A percentile compares a stretch with the other conserved stretches of the same genome.
phyloP scores from a whole-genome alignment of 2,329 filamentous ascomycete genomes.

The Aspergillus piperis region DNA sequence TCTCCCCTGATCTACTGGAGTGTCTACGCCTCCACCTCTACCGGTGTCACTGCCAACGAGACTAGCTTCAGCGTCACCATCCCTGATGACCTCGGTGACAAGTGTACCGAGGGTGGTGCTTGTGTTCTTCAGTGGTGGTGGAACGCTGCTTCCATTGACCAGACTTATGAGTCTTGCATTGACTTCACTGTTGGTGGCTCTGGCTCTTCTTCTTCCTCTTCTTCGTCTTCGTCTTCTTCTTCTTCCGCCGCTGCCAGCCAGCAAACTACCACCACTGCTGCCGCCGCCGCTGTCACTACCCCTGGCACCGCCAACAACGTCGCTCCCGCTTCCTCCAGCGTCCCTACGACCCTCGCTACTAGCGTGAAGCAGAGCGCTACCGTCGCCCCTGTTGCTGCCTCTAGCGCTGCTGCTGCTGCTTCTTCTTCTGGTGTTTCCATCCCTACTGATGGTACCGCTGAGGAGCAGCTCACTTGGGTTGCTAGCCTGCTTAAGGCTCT shows the following conservation, averaged over 20 bases:
- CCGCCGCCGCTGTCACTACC: slow-evolving; percentile 18
- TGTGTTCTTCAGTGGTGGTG: slow-evolving; percentile 42
- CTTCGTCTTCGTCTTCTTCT: slow-evolving; percentile 18
- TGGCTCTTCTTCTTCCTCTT: slow-evolving; percentile 17
- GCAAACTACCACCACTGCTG: slow-evolving; percentile 9
- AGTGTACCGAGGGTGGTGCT: slow-evolving; percentile 31
- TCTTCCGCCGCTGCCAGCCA: slow-evolving; percentile 12
- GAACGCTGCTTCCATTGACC: slow-evolving; percentile 35
- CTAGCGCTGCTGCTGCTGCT: slow-evolving; percentile 2
- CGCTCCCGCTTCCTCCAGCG: slow-evolving; percentile 9
- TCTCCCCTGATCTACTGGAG: slow-evolving; percentile 35
- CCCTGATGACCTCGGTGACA: slow-evolving; percentile 29
- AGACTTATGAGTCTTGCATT: slow-evolving; percentile 40
- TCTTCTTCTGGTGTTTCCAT: slow-evolving; percentile 7
- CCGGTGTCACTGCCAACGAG: slow-evolving; percentile 28
- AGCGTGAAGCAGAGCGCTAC: slow-evolving; percentile 14
- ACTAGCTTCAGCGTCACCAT: slow-evolving; percentile 36
- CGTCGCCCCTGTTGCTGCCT: slow-evolving; percentile 10
- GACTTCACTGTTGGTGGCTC: slow-evolving; percentile 34
- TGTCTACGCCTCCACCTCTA: slow-evolving; percentile 34
- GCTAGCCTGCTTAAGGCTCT: slow-evolving; percentile 20
- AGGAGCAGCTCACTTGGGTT: slow-evolving; percentile 24
- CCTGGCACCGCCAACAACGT: slow-evolving; percentile 14
- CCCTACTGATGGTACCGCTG: slow-evolving; percentile 21
- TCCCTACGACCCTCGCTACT: slow-evolving; percentile 17